phyloP scores from a whole-genome alignment of 2,329 filamentous ascomycete species.

The Trichoderma sp. region DNA sequence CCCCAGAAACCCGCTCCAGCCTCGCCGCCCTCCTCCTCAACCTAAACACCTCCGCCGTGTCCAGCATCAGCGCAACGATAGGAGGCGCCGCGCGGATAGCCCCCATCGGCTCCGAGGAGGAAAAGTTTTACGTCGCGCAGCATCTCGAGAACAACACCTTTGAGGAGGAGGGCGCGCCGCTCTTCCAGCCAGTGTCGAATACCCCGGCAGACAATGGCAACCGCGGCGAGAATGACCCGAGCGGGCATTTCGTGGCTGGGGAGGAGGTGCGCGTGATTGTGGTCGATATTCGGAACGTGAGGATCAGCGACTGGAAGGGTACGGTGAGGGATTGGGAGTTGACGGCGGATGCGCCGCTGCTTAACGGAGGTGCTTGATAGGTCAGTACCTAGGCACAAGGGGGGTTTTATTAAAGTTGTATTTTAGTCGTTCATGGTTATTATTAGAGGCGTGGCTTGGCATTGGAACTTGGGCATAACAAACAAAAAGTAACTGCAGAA shows the following conservation, averaged over 20 bases:
- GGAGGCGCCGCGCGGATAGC: slow-evolving; percentile 83
- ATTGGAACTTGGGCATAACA: not conserved
- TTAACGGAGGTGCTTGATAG: slow-evolving; percentile 48
- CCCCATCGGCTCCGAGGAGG: slow-evolving; percentile 74
- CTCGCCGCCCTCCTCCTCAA: slow-evolving; percentile 84
- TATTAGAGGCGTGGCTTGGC: not conserved
- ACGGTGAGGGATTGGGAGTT: slow-evolving; percentile 77
- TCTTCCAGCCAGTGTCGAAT: slow-evolving; percentile 42
- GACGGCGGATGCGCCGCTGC: slow-evolving; percentile 40
- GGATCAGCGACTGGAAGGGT: slow-evolving; percentile 96
- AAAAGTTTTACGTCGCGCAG: slow-evolving; percentile 77
- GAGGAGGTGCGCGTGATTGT: slow-evolving; percentile 86
- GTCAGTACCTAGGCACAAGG: too few relatives aligned
- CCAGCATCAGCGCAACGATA: slow-evolving; percentile 89
- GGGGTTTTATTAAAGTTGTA: not conserved
- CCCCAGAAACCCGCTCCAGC: slow-evolving; percentile 68
- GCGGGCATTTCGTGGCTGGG: slow-evolving; percentile 73
- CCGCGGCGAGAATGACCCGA: slow-evolving; percentile 51
- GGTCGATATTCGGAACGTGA: slow-evolving; percentile 80
- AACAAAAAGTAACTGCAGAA: not conserved
- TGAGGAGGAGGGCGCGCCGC: slow-evolving; percentile 55
- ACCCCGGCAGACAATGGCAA: slow-evolving; percentile 34
- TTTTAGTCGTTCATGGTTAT: not conserved
- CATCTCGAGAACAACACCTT: slow-evolving; percentile 95
- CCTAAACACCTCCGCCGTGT: slow-evolving; percentile 86